Base-by-base conservation (phyloP, 345 rosid genomes). In the Turnera subulata region DNA sequence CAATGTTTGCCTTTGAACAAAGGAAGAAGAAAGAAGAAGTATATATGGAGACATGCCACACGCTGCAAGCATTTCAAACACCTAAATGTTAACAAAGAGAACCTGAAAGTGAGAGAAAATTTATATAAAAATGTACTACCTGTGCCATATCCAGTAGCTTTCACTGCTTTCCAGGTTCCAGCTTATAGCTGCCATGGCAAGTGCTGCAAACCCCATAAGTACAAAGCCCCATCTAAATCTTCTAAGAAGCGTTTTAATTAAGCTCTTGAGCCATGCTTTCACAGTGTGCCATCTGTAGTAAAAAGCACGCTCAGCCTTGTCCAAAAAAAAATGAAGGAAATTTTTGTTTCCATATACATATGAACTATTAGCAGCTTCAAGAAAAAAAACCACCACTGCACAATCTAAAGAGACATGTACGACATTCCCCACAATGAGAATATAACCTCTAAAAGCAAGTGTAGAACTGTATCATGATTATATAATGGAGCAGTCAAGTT, bases 111-210 rank as follows among this genome's bases (percentile, higher is more conserved):
- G 58, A 50, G 29, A 44, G 29, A 1, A 11, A 9, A 46, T 29
- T 19, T 51, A 56, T 35, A 21, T 14, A 11, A 46, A 14, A 45
- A 47, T 33, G 22, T 6, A 55, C 26, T 52, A 88, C 98, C 97
- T 92, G 85, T 92, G 98, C 97, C 97, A 89, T 70, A 92, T 85
- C 98, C 98, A 92, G 84, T 92, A 92, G 77, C 62, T 84, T 72
- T 84, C 81, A 61, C 89, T 92, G 61, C 66, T 73, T 75, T 89
- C 97, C 43, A 92, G 77, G 35, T 77, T 80, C 85, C 90, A 80
- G 77, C 97, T 89, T 64, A 80, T 63, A 39, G 78, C 95, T 29
- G 98, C 97, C 81, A 86, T 71, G 61, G 82, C 62, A 50, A 89
- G 65, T 53, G 82, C 83, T 42, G 57, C 44, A 67, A 81, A 78